Conservation (phyloP, 148 eudicot species). For the Selenicereus undatus region DNA sequence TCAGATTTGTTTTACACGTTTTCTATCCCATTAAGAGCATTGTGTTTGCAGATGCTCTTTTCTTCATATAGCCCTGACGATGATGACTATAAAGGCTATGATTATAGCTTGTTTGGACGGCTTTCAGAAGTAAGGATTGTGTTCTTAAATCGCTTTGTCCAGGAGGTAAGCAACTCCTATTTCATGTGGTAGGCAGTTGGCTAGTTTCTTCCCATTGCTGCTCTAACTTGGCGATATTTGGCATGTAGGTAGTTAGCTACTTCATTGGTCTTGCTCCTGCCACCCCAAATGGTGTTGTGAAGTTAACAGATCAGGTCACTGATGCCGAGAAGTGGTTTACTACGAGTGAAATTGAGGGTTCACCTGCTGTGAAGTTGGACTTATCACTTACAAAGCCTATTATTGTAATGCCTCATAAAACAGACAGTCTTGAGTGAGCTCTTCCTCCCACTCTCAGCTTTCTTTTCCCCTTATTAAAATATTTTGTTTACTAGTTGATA, state of each 20-base stretch:
- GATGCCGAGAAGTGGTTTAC: slow-evolving; percentile 85
- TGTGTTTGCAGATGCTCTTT: slow-evolving; percentile 56
- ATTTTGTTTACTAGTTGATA: background rate
- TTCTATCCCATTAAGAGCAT: slow-evolving; percentile 7
- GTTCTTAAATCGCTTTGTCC: slow-evolving; percentile 85
- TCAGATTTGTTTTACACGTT: background rate
- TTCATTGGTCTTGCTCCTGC: slow-evolving; percentile 88
- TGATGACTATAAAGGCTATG: slow-evolving; percentile 91
- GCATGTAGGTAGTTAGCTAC: slow-evolving; percentile 63
- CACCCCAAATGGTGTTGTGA: slow-evolving; percentile 56
- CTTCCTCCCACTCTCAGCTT: background rate
- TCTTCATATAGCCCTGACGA: slow-evolving; percentile 67
- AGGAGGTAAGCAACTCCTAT: slow-evolving; percentile 55
- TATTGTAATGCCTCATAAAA: slow-evolving; percentile 87
- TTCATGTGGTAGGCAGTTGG: slow-evolving; percentile 6
- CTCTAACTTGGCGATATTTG: slow-evolving; percentile 19
- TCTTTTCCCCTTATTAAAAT: background rate
- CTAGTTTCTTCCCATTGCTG: slow-evolving; percentile 5
- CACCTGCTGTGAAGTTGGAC: slow-evolving; percentile 87
- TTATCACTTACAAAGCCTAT: slow-evolving; percentile 85
- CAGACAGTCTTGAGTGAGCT: slow-evolving; percentile 82
- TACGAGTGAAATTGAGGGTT: slow-evolving; percentile 87
- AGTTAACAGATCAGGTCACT: slow-evolving; percentile 73
- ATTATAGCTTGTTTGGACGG: slow-evolving; percentile 77
- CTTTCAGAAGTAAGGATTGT: slow-evolving; percentile 93